Percentiles rank a stretch among this genome's conserved stretches.
These are phyloP conservation scores for Galerina marginata DNA, from an alignment of 768 basidiomycete genomes.

Conservation along the genomic window DNA sequence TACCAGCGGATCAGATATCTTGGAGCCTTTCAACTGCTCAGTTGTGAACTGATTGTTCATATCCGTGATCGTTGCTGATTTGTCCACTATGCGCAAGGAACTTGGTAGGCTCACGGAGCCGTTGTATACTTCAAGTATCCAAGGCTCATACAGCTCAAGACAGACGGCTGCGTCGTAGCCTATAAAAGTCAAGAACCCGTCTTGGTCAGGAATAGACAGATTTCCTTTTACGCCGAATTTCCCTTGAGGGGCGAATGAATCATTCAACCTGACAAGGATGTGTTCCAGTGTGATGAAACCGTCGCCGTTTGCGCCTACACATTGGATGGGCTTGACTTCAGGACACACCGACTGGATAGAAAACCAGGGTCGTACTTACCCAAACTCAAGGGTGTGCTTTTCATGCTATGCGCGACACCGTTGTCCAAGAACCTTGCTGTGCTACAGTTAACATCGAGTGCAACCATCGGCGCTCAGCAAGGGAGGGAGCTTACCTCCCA, in stretches of 20 bases:
- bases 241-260: no score
- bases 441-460: not conserved
- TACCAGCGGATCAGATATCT: slow-evolving; percentile 23
- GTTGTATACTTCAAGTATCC: slow-evolving; percentile 44
- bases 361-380: slow-evolving; percentile 20
- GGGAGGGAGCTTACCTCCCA: slow-evolving; percentile 13
- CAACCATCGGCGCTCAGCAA: no score
- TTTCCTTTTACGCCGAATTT: slow-evolving; percentile 18
- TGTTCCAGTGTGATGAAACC: no score
- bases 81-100: slow-evolving; percentile 36
- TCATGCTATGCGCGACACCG: slow-evolving; percentile 36
- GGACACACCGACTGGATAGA: not conserved
- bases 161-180: slow-evolving; percentile 48
- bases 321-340: not conserved
- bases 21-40: slow-evolving; percentile 28
- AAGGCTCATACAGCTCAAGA: slow-evolving; percentile 46
- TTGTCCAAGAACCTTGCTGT: slow-evolving; percentile 40
- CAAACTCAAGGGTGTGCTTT: slow-evolving; percentile 32
- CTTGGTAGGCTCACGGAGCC: slow-evolving; percentile 36
- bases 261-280: no score
- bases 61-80: slow-evolving; percentile 30
- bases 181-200: slow-evolving; percentile 36
- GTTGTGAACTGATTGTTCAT: slow-evolving; percentile 13
- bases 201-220: slow-evolving; percentile 22
- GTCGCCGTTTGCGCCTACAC: not conserved